Evolutionary conservation across 2,329 filamentous ascomycete genomes (phyloP), one percentile per base, ranked within the genome.

Genomic region (Colletotrichum sp.): DNA sequence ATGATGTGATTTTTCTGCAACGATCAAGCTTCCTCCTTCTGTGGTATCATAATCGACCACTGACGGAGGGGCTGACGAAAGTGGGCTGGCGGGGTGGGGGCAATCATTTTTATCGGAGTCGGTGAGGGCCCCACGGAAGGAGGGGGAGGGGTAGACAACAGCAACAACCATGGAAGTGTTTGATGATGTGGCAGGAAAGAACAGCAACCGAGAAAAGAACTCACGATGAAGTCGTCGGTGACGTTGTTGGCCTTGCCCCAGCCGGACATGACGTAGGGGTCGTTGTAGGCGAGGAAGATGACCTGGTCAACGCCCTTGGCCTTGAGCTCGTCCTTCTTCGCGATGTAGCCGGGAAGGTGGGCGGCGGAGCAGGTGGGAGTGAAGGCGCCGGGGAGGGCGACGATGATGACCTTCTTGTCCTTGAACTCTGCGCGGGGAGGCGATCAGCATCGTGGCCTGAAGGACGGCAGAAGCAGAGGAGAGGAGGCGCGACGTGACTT

Each of bases 161-260:
- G 9, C 21, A 26, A 48, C 43, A 48, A 2, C 43, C 43, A 48
- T 32, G 52, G 16, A 34, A 21, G 2, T 6, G 9, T 8, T 3
- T 57, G 32, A 30, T 60, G 48, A 68, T 59, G 65, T 57, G 65
- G 65, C 65, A 60, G 34, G 26, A 70, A 36, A 24, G 30, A 34
- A 13, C 52, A 39, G 36, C 59, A 63, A 26, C 4, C 55, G 28
- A 36, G 10, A 12, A 12, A n/a, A 61, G 14, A 69, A 84, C 89
- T 80, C 80, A 91, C 89, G 79, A 92, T 89, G 74, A 84, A 89
- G 80, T 96, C 93, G 78, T 93, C 92, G 82, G 91, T 93, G 82
- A 96, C 89, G 69, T 90, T 90, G 87, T 98, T 96, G 82, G 95
- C 95, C 91, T 98, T 98, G 86, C 92, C 94, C 95, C 95, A 97